Percentiles rank a stretch among this genome's conserved stretches.
phyloP scores from a whole-genome alignment of 2,329 filamentous ascomycete species.

The Onygenales sp. region DNA sequence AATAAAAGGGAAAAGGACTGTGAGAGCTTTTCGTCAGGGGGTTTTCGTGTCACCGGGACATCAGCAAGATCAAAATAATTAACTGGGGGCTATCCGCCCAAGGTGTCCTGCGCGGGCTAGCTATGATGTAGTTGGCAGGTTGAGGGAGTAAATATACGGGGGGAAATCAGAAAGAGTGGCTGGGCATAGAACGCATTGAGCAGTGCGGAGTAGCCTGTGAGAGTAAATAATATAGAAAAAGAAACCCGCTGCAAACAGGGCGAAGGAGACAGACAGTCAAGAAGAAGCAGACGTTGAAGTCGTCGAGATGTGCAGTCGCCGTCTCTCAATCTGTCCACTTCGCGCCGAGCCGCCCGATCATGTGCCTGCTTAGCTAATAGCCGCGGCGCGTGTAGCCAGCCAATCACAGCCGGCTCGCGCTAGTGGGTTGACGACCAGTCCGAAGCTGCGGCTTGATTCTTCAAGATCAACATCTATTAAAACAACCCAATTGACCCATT shows the following conservation, averaged over 20 bases:
- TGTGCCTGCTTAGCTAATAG: not conserved
- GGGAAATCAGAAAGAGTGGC: not conserved
- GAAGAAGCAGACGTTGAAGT: not conserved
- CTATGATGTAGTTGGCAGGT: too few species aligned
- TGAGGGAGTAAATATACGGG: not conserved
- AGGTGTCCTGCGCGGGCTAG: too few species aligned
- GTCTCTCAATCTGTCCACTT: constrained; percentile 4
- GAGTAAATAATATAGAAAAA: not conserved
- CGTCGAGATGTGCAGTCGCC: not conserved
- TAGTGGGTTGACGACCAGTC: too few species aligned
- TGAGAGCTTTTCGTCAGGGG: constrained; percentile 9
- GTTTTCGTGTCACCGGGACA: constrained; percentile 26
- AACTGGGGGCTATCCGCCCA: not conserved
- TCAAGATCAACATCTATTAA: not conserved
- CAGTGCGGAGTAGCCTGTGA: not conserved
- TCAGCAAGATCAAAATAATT: constrained; percentile 43
- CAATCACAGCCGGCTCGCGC: not conserved
- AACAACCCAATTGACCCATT: not conserved
- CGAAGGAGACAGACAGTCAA: not conserved
- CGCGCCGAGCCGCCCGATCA: not conserved
- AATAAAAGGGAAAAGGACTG: constrained; percentile 9
- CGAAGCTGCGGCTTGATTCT: too few species aligned
- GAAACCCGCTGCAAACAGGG: not conserved
- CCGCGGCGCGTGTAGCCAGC: not conserved
- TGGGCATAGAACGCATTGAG: not conserved